Evolutionary conservation across 73 alveolate genomes (phyloP).

Genomic region (Symbiodinium pilosum): DNA sequence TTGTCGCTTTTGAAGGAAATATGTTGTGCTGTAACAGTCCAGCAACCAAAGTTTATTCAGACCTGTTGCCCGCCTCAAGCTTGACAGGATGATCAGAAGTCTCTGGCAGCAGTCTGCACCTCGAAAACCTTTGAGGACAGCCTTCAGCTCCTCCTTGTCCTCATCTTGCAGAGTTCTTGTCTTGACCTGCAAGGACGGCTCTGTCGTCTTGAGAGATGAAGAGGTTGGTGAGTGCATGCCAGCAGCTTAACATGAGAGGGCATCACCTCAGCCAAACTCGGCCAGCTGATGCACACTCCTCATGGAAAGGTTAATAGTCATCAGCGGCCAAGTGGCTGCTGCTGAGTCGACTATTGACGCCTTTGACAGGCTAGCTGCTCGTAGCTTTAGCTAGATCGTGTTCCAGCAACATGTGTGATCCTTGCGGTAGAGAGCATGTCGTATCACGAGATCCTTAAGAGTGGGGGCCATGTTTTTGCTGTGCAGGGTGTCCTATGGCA

Average conservation of each 20-base stretch:
- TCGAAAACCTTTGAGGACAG: constrained; percentile 60
- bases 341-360: neutral
- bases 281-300: too few species aligned
- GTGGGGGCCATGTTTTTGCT: too few species aligned
- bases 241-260: neutral
- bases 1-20: neutral
- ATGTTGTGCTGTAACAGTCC: neutral
- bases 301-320: constrained; percentile 1
- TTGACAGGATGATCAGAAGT: constrained; percentile 66
- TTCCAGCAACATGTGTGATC: too few species aligned
- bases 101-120: constrained; percentile 87
- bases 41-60: neutral
- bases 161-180: too few species aligned
- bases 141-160: too few species aligned
- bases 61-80: neutral
- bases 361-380: neutral
- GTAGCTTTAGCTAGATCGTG: too few species aligned
- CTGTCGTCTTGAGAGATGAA: constrained; percentile 30
- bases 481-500: constrained; percentile 83
- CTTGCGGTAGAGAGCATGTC: too few species aligned
- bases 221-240: constrained; percentile 59
- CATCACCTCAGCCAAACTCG: too few species aligned
- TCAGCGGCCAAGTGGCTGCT: constrained; percentile 22
- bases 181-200: neutral
- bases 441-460: too few species aligned